A percentile compares a stretch with the other conserved stretches of the same genome.
phyloP scores from a whole-genome alignment of 164 flowering plant genomes.

The Vitis amurensis region DNA sequence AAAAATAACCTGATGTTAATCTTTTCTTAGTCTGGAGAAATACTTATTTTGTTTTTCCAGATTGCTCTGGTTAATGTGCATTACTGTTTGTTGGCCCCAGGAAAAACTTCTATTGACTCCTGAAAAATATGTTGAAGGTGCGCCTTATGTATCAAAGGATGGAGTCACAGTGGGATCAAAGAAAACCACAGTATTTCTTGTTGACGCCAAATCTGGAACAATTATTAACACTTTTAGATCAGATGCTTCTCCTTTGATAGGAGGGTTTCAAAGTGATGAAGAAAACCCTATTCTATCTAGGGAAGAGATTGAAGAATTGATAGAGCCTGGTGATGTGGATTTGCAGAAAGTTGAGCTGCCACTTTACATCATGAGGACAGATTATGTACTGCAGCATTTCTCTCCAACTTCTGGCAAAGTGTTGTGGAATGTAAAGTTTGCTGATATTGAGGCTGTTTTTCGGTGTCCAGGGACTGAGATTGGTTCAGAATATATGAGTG shows the following conservation, averaged over 20 bases:
- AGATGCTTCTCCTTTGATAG: slow-evolving; percentile 16
- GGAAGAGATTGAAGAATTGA: slow-evolving; percentile 21
- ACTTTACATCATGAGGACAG: slow-evolving; percentile 51
- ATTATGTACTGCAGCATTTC: slow-evolving; percentile 35
- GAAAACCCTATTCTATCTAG: slow-evolving; percentile 15
- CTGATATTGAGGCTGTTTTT: slow-evolving; percentile 46
- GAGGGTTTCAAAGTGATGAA: slow-evolving; percentile 9
- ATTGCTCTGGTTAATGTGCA: not conserved
- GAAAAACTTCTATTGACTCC: slow-evolving; percentile 24
- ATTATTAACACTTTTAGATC: slow-evolving; percentile 23
- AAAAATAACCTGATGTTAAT: too few relatives aligned
- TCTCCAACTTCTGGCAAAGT: slow-evolving; percentile 29
- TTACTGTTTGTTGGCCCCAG: slow-evolving; percentile 30
- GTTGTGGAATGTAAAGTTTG: slow-evolving; percentile 47
- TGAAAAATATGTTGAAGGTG: slow-evolving; percentile 34
- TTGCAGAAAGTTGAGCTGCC: slow-evolving; percentile 15
- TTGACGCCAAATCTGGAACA: slow-evolving; percentile 52
- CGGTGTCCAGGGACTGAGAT: slow-evolving; percentile 29
- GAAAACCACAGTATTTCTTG: slow-evolving; percentile 38
- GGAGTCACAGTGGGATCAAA: slow-evolving; percentile 43
- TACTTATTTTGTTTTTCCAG: not conserved
- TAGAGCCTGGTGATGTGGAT: slow-evolving; percentile 15
- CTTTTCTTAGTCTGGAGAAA: not conserved
- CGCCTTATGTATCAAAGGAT: slow-evolving; percentile 36
- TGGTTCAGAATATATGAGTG: slow-evolving; percentile 13